Percentiles rank a stretch among this genome's conserved stretches.
These are phyloP conservation scores for Tephrocybe sp. DNA, from an alignment of 768 basidiomycete genomes.

Conservation along the genomic window DNA sequence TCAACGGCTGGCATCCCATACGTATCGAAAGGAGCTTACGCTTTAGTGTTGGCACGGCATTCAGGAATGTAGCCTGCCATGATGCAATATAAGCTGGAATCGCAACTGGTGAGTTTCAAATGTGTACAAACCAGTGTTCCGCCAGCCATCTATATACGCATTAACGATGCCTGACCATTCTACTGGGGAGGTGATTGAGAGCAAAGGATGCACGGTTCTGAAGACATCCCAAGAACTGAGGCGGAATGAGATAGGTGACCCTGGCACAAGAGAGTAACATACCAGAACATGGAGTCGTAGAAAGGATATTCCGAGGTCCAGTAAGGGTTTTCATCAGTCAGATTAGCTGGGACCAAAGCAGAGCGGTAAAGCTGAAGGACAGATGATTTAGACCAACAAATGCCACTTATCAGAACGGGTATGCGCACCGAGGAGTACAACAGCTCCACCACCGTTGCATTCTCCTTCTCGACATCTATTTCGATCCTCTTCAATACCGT, in stretches of 20 bases:
- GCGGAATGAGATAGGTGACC: slow-evolving; percentile 1
- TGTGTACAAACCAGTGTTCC: slow-evolving; percentile 36
- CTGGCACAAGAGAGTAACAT: slow-evolving; percentile 3
- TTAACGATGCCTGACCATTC: slow-evolving; percentile 49
- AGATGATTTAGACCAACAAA: neutral
- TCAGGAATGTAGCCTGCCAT: slow-evolving; percentile 44
- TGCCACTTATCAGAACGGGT: neutral
- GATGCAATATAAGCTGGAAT: neutral
- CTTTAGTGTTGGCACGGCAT: slow-evolving; percentile 47
- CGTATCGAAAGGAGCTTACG: slow-evolving; percentile 24
- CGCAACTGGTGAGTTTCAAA: neutral
- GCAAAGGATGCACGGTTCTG: slow-evolving; percentile 49
- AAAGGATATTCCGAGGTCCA: slow-evolving; percentile 45
- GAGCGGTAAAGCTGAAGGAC: slow-evolving; percentile 41
- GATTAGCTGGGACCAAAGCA: slow-evolving; percentile 48
- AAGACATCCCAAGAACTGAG: slow-evolving; percentile 52
- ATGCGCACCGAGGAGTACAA: slow-evolving; percentile 44
- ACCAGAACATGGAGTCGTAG: slow-evolving; percentile 53
- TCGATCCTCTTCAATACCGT: slow-evolving; percentile 36
- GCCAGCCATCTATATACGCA: slow-evolving; percentile 50
- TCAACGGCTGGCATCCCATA: neutral
- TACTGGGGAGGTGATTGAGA: slow-evolving; percentile 40
- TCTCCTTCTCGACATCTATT: slow-evolving; percentile 32
- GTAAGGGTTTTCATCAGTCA: slow-evolving; percentile 49
- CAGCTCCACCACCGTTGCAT: slow-evolving; percentile 39